phyloP scores from a whole-genome alignment of 805 yeast genomes.

The Candida golubevii region DNA sequence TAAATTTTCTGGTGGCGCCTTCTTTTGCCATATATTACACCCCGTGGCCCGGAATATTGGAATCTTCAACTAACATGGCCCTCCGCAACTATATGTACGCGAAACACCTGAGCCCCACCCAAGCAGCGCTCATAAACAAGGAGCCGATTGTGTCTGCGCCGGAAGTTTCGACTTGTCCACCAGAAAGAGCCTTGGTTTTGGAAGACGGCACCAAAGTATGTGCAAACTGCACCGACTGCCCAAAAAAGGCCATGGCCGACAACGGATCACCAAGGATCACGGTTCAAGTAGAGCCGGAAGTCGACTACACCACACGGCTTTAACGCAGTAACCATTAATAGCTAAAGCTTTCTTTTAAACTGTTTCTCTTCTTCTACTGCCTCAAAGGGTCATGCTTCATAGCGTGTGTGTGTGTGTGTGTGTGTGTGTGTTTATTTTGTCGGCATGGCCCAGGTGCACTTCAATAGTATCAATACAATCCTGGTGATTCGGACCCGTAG shows the following conservation, averaged over 20 bases:
- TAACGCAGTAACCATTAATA: too few relatives aligned
- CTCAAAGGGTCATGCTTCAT: too few relatives aligned
- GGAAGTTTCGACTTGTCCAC: conserved; percentile 6
- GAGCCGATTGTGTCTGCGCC: conserved; percentile 2
- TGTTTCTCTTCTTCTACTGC: too few relatives aligned
- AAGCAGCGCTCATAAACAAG: conserved; percentile 16
- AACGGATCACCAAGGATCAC: conserved; percentile 13
- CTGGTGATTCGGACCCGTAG: too few relatives aligned
- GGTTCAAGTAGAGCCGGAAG: conserved; percentile 12
- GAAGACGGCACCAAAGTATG: conserved; percentile 25
- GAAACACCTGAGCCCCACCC: conserved; percentile 27
- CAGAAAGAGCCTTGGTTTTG: conserved; percentile 13
- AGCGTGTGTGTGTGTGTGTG: too few relatives aligned
- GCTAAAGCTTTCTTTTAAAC: too few relatives aligned
- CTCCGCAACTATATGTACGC: conserved; percentile 40
- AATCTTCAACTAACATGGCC: conserved; percentile 25
- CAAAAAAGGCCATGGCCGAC: conserved; percentile 12
- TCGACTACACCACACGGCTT: conserved; percentile 7
- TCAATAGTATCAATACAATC: too few relatives aligned
- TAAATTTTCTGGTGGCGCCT: too few relatives aligned
- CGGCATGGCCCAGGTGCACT: too few relatives aligned
- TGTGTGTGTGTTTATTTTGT: too few relatives aligned
- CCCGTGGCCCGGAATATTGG: too few relatives aligned
- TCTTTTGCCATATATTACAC: too few relatives aligned
- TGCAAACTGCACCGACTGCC: conserved; percentile 30